Base-by-base conservation (phyloP, 2,329 filamentous ascomycete genomes). In the Aspergillus udagawae region DNA sequence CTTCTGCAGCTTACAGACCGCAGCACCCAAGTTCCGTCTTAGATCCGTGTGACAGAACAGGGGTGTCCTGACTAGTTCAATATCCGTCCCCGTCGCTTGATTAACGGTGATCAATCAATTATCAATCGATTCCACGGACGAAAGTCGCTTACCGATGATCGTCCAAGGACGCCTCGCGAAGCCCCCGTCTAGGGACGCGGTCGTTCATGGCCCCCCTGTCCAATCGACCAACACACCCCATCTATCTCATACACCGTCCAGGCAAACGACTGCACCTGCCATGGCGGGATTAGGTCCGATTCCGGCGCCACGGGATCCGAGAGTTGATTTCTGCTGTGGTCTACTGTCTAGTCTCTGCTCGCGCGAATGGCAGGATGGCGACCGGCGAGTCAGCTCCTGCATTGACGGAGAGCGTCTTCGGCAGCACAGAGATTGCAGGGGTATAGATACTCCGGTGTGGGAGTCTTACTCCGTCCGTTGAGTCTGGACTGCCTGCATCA, bases 31-130 rank as follows among this genome's bases (percentile, higher is more conserved):
- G 25, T 48, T 10, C 21, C 21, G 32, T 23, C 29, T 44, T 49
- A 45, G 29, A 42, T 20, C 41, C 41, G 52, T 54, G 52, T 54
- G 52, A 54, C 52, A 44, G 21, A 38, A 50, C 52, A 54, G 52
- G 52, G 52, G 41, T 54, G 20, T 29, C 28, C 8, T 27, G 20
- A 49, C 32, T 29, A 54, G 52, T 54, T 54, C 41, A 54, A 54
- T 49, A 28, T 10, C 29, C 17, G 20, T 42, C 17, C 27, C 38
- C 14, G 23, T 32, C 32, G 32, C 32, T 38, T 38, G 32, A 17
- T 38, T 4, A 38, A 38, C 5, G 12, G 12, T 35, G 32, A 14
- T 38, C 32, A 29, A 29, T 29, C 28, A 17, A 38, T 17, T 3
- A 35, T 35, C 12, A 17, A 35, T 17, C 32, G 17, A n/a, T 25